Conservation (phyloP, 2,329 filamentous ascomycete species). For the Cladosporium halotolerans region DNA sequence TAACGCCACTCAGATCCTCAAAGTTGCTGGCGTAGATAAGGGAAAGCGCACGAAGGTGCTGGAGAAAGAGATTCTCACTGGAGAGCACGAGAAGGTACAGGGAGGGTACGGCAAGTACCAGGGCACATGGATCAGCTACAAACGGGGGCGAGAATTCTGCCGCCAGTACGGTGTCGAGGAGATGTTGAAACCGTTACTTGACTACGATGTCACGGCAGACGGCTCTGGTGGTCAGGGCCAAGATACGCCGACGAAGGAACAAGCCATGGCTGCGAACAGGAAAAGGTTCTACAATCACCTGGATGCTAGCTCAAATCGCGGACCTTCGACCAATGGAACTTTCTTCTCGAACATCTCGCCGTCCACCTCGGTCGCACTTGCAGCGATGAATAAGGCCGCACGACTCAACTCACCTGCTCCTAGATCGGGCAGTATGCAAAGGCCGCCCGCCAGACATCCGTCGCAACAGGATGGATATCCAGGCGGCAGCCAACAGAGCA, state of each 20-base stretch:
- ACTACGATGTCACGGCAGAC: constrained; percentile 74
- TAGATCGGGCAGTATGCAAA: constrained; percentile 54
- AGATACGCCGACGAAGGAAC: constrained; percentile 96
- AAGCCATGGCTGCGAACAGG: constrained; percentile 87
- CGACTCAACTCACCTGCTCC: constrained; percentile 82
- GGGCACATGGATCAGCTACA: constrained; percentile 96
- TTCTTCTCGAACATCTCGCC: constrained; percentile 97
- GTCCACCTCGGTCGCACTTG: constrained; percentile 86
- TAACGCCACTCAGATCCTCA: constrained; percentile 96
- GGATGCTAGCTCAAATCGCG: constrained; percentile 44
- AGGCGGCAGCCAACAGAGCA: constrained; percentile 74
- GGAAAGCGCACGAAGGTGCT: constrained; percentile 95
- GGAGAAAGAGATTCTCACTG: constrained; percentile 94
- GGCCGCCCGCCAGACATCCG: constrained; percentile 60
- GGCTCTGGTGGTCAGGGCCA: constrained; percentile 64
- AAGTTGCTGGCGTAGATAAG: constrained; percentile 95
- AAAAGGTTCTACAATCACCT: constrained; percentile 80
- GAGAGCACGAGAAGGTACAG: constrained; percentile 97
- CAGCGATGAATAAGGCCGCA: constrained; percentile 87
- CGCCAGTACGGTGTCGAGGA: constrained; percentile 72
- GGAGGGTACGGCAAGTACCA: constrained; percentile 98
- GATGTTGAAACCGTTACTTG: constrained; percentile 64
- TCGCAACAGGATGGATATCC: constrained; percentile 65
- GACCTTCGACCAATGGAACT: constrained; percentile 59
- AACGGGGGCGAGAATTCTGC: constrained; percentile 86